phyloP scores from a whole-genome alignment of 306 rosid genomes.

The Rosa chinensis region DNA sequence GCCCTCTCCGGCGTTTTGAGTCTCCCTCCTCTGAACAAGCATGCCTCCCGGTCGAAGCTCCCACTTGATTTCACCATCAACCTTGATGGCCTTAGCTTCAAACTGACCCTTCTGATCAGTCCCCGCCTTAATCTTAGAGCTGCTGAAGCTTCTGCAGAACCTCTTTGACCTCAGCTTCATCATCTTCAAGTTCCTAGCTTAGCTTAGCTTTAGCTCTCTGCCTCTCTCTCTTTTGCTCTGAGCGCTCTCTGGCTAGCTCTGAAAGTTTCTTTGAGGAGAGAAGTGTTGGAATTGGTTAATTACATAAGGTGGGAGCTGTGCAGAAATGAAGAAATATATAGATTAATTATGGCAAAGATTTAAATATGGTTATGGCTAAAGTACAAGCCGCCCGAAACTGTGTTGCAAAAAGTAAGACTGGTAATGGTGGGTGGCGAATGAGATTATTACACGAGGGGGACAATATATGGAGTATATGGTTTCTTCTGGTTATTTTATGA shows the following conservation, averaged over 20 bases:
- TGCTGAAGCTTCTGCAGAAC: constrained; percentile 54
- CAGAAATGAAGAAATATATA: neutral
- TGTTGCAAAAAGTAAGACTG: constrained; percentile 30
- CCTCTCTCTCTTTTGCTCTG: neutral
- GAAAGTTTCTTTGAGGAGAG: neutral
- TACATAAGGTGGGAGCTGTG: constrained; percentile 37
- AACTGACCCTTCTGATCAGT: constrained; percentile 22
- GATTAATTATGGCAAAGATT: constrained; percentile 14
- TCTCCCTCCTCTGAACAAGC: constrained; percentile 92
- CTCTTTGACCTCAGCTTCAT: constrained; percentile 83
- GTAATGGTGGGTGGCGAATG: constrained; percentile 26
- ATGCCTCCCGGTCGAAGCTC: constrained; percentile 96
- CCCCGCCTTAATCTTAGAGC: constrained; percentile 33
- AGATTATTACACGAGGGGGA: constrained; percentile 33
- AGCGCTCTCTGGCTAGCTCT: constrained; percentile 11
- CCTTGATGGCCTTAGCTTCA: neutral
- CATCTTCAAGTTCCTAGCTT: constrained; percentile 31
- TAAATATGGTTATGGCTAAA: constrained; percentile 26
- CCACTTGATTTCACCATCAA: constrained; percentile 69
- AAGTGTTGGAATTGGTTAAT: constrained; percentile 24
- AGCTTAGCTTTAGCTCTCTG: neutral
- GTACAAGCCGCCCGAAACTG: constrained; percentile 37
- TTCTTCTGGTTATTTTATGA: constrained; percentile 39
- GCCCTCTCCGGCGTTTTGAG: constrained; percentile 43
- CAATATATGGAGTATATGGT: constrained; percentile 28